These are phyloP conservation scores for Babesia gibsoni DNA, from an alignment of 169 alveolate genomes.

Conservation along the genomic window DNA sequence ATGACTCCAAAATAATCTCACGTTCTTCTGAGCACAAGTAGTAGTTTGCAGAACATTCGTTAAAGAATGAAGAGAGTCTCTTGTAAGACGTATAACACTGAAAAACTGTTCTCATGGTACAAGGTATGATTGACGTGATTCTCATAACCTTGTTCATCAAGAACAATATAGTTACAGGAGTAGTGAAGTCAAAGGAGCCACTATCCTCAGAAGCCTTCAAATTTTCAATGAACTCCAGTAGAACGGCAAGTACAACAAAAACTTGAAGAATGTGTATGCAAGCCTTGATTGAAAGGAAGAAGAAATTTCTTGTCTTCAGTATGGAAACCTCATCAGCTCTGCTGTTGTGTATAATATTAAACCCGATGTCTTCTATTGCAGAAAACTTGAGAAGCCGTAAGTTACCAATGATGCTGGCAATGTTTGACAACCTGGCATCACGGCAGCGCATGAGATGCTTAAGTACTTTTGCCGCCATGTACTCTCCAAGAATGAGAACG, in stretches of 20 bases:
- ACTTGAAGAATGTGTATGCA: neutral
- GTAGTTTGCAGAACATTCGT: constrained; percentile 48
- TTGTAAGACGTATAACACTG: constrained; percentile 9
- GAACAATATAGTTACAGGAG: constrained; percentile 35
- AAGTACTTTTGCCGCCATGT: neutral
- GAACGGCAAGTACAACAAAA: constrained; percentile 14
- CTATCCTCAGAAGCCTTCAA: neutral
- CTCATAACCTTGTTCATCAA: constrained; percentile 23
- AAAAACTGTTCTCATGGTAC: constrained; percentile 13
- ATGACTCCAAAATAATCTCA: too few species aligned
- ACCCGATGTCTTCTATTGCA: constrained; percentile 22
- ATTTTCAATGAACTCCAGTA: constrained; percentile 30
- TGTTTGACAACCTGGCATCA: constrained; percentile 12
- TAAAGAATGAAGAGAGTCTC: constrained; percentile 22
- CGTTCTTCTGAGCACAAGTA: too few species aligned
- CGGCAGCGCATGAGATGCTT: neutral
- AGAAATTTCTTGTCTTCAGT: neutral
- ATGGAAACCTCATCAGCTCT: constrained; percentile 12
- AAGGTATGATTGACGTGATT: constrained; percentile 25
- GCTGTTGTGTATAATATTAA: neutral
- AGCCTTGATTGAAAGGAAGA: neutral
- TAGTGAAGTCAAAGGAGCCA: constrained; percentile 9
- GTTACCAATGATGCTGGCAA: neutral
- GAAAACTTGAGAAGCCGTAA: neutral
- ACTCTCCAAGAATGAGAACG: constrained; percentile 1